Evolutionary conservation across 1,284 basidiomycete genomes (phyloP).

Genomic region (Ganoderma lucidum): DNA sequence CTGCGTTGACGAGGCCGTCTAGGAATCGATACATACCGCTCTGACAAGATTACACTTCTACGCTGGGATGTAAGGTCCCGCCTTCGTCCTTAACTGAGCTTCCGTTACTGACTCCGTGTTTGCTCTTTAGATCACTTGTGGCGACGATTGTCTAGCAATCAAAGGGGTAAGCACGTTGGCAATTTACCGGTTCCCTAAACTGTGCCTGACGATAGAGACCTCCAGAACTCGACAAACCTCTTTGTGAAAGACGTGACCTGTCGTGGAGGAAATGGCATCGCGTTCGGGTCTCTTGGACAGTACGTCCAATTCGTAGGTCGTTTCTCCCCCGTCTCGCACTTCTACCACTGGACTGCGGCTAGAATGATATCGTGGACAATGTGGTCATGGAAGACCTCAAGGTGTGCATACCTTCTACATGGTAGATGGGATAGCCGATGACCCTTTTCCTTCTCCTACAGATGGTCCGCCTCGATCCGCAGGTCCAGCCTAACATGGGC

Average conservation of each 20-base stretch:
- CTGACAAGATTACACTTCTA: slow-evolving; percentile 54
- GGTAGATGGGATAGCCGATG: too few relatives aligned
- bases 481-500: slow-evolving; percentile 62
- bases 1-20: neutral
- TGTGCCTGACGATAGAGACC: neutral
- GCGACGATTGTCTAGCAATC: slow-evolving; percentile 72
- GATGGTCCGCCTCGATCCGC: slow-evolving; percentile 55
- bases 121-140: slow-evolving; percentile 52
- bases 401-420: slow-evolving; percentile 36
- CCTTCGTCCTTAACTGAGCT: fast-evolving
- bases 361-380: slow-evolving; percentile 65
- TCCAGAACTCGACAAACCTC: slow-evolving; percentile 65
- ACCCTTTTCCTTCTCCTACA: slow-evolving; percentile 27
- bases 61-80: slow-evolving; percentile 54
- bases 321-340: neutral
- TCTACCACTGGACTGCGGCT: neutral
- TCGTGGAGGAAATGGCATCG: slow-evolving; percentile 68
- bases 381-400: slow-evolving; percentile 58
- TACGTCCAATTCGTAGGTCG: slow-evolving; percentile 58
- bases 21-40: slow-evolving; percentile 56
- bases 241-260: slow-evolving; percentile 59
- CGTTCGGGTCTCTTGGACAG: slow-evolving; percentile 70
- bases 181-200: too few relatives aligned
- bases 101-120: neutral
- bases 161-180: slow-evolving; percentile 53